Evolutionary conservation across 139 green algal genomes (phyloP), one percentile per base, ranked within the genome.

Genomic region (Chlorella vulgaris): DNA sequence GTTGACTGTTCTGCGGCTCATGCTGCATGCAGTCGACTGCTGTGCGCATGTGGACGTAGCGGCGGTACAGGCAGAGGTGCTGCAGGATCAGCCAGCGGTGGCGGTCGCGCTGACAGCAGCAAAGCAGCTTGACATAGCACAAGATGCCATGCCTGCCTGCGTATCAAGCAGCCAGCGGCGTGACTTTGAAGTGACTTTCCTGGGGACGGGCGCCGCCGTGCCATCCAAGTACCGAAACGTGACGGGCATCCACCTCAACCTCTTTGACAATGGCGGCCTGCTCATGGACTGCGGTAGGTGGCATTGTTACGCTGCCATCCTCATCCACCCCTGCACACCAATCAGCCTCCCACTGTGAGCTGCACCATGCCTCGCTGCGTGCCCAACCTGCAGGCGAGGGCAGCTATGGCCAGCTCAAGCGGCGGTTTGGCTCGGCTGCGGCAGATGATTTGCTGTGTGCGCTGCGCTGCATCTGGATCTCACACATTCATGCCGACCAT

Each of bases 401-500:
- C 69, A 92, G 88, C 43, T 89, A 93, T 60, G 94, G 92, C 0
- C 97, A 99, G 89, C 83, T 99, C 61, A 84, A 89, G 60, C 90
- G 92, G 4, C 88, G 86, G 33, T 95, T 91, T 69, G 93, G 94
- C 4, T 50, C 51, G 1, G 79, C 81, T 0, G 78, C 71, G 18
- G 61, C 77, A 3, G 60, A 83, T 13, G 66, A 82, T 0, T 61
- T 87, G 18, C 13, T 92, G 47, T n/a, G 40, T 7, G 35, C 61
- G 10, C 84, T 92, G 66, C 33, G 61, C 21, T 83, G 65, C 4
- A 76, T 99, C 18, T 99, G 94, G 95, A 90, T 99, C 38, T 96
- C 88, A 35, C 97, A 99, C 89, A 97, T 98, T 82, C 97, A 99
- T 73, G 97, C 96, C 3, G 97, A 99, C 86, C 97, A 99, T 87